Evolutionary conservation across 805 yeast species (phyloP).

Genomic region (Candida coquimbonensis): DNA sequence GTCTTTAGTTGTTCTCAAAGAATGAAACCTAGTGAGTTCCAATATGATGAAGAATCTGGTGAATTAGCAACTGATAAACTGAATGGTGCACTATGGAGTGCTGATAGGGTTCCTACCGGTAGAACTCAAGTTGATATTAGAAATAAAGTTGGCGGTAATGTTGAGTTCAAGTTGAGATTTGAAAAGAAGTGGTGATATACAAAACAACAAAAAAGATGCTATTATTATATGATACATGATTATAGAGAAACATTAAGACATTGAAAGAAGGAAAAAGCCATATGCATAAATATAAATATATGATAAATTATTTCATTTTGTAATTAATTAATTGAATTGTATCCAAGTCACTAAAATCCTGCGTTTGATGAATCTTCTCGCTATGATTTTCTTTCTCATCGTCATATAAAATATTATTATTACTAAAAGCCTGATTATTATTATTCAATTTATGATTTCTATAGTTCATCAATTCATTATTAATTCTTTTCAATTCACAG

Average conservation of each 20-base stretch:
- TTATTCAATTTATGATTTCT: no score
- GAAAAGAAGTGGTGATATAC: neutral
- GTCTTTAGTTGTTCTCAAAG: constrained; percentile 3
- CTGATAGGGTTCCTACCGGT: constrained; percentile 8
- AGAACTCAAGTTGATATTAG: constrained; percentile 6
- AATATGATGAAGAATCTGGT: constrained; percentile 4
- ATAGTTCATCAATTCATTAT: constrained; percentile 4
- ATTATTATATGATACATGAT: neutral
- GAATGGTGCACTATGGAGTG: constrained; percentile 6
- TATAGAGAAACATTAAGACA: no score
- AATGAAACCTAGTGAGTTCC: neutral
- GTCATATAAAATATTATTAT: no score
- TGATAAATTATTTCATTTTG: no score
- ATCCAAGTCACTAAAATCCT: neutral
- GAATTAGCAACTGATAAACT: neutral
- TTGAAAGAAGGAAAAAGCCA: no score
- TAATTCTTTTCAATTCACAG: constrained; percentile 8
- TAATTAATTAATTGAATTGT: no score
- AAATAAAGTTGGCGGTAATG: constrained; percentile 4
- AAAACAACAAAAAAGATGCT: no score
- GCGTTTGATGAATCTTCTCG: no score
- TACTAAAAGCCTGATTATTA: no score
- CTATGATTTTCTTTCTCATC: no score
- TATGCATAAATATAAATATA: no score
- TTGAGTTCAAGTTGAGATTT: constrained; percentile 6